Evolutionary conservation across 2,329 filamentous ascomycete species (phyloP), one percentile per base, ranked within the genome.

Genomic region (Tolypocladium sp.): DNA sequence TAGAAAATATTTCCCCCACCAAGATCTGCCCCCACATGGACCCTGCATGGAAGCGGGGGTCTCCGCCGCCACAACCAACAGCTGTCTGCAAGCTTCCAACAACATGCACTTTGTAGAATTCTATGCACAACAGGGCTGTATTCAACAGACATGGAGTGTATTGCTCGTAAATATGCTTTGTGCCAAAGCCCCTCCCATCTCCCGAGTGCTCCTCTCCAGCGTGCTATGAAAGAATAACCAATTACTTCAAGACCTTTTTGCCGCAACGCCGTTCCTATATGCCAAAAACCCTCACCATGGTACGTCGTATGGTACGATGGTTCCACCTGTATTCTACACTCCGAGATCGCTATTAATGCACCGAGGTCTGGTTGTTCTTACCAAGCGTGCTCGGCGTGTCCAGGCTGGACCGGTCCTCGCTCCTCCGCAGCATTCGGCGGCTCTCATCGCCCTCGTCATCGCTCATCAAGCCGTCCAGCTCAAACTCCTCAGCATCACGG

Each of bases 401-500:
- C 10, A 76, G 69, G 30, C 67, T 72, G 20, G 64, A 63, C 10
- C 73, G 72, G n/a, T 67, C 62, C 27, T 59, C 59, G 57, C 64
- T 66, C 35, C 64, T 65, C 51, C 73, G 73, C 57, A 74, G 71
- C 66, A 76, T 76, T 22, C 70, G 65, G 4, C 70, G 71, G 25
- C 70, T 68, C 49, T 78, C 78, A 15, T 83, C 85, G 5, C 88
- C 88, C 77, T 96, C 92, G 22, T 95, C 92, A 52, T 96, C 92
- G 60, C 89, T 94, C 71, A 92, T 92, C 44, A 99, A 76, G 0
- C 91, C 93, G 61, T 94, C 91, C 1, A 99, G 80, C 74, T 97
- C 94, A 71, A 96, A 99, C 66, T 96, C 92, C 70, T 97, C 89
- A 0, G 90, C 92, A 69, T 96, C 92, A 37, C 84, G 81, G 42